phyloP scores from a whole-genome alignment of 2,329 filamentous ascomycete genomes.

The Alternaria sp. region DNA sequence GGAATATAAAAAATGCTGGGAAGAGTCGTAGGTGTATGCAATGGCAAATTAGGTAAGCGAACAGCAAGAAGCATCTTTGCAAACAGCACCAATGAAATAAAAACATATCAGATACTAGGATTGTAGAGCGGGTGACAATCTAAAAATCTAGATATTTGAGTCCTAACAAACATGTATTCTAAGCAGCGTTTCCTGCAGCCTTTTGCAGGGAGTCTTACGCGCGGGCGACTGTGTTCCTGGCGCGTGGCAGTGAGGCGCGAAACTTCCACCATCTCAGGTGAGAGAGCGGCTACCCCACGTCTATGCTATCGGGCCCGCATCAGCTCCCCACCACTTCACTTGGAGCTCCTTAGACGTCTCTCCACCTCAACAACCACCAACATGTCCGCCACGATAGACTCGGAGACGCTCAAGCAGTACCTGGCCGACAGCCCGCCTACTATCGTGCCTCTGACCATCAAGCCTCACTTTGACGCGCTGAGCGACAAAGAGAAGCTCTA shows the following conservation, averaged over 20 bases:
- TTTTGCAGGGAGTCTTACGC: not conserved
- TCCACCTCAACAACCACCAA: conserved; percentile 5
- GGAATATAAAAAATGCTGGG: not conserved
- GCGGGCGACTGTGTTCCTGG: not conserved
- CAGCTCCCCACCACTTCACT: conserved; percentile 3
- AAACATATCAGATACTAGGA: too few species aligned
- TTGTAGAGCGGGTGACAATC: too few species aligned
- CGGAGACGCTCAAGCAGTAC: conserved; percentile 69
- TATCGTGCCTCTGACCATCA: conserved; percentile 86
- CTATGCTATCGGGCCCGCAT: conserved; percentile 2
- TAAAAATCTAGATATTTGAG: not conserved
- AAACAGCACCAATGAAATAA: too few species aligned
- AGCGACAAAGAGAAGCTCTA: conserved; percentile 83
- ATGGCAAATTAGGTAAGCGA: too few species aligned
- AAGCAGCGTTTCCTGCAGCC: not conserved
- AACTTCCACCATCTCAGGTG: not conserved
- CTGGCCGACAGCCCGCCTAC: conserved; percentile 90
- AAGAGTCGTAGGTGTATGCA: too few species aligned
- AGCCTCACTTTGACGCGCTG: conserved; percentile 87
- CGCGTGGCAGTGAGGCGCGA: not conserved
- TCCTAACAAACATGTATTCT: not conserved
- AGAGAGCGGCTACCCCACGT: conserved; percentile 3
- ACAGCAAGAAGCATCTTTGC: too few species aligned
- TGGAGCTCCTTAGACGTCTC: not conserved
- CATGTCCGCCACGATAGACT: conserved; percentile 53